Evolutionary conservation across 495 filamentous ascomycete species (phyloP).

Genomic region (Staphylotrichum tortipilum): DNA sequence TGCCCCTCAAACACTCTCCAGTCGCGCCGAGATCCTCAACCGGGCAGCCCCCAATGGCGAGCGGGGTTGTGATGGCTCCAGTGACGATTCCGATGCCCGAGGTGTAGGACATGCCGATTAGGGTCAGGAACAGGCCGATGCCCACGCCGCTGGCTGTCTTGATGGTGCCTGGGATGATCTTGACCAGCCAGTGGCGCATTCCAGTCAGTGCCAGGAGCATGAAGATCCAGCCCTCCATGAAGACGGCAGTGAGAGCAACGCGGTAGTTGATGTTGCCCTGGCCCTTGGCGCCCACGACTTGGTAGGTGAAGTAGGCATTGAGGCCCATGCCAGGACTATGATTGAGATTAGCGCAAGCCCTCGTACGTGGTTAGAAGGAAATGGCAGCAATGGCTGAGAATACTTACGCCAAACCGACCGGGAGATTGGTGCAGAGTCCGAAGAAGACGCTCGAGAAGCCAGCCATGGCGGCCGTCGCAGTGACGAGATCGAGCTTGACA

Average conservation of each 20-base stretch:
- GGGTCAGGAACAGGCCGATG: conserved; percentile 69
- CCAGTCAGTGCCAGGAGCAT: conserved; percentile 60
- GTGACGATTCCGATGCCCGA: conserved; percentile 70
- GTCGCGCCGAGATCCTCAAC: conserved; percentile 28
- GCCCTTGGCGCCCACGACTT: conserved; percentile 69
- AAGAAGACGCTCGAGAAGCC: conserved; percentile 44
- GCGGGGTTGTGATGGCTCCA: conserved; percentile 49
- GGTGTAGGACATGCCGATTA: conserved; percentile 67
- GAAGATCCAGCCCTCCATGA: conserved; percentile 65
- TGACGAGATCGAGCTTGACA: conserved; percentile 66
- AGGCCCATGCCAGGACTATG: conserved; percentile 64
- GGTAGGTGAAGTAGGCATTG: conserved; percentile 82
- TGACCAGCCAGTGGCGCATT: conserved; percentile 77
- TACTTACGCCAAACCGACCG: conserved; percentile 50
- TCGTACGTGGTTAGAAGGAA: neutral
- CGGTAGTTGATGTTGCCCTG: conserved; percentile 57
- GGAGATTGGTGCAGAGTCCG: conserved; percentile 47
- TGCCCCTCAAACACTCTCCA: conserved; percentile 35
- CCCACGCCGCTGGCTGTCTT: conserved; percentile 74
- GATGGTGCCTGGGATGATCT: conserved; percentile 66
- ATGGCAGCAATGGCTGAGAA: too few species aligned
- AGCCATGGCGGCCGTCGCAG: conserved; percentile 66
- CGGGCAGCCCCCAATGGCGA: conserved; percentile 61
- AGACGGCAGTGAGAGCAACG: conserved; percentile 71
- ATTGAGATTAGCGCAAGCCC: conserved; percentile 13